phyloP scores from a whole-genome alignment of 139 green algal species.

The Chlorella sorokiniana region DNA sequence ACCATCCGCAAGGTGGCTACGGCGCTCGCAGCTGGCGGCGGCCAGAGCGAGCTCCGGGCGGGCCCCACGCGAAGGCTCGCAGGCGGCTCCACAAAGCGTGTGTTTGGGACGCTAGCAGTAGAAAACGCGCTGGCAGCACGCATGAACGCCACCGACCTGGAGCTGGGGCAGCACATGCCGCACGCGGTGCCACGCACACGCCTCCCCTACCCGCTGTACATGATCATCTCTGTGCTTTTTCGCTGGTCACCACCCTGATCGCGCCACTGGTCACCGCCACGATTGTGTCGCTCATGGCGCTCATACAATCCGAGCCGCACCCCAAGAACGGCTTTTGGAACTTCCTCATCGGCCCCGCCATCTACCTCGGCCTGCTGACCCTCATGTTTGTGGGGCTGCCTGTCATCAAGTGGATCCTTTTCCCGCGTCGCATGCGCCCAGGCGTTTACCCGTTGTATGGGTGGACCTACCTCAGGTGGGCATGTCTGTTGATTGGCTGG shows the following conservation, averaged over 20 bases:
- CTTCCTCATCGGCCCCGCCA: not conserved
- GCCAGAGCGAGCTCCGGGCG: not conserved
- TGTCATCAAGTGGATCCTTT: not conserved
- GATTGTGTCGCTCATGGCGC: not conserved
- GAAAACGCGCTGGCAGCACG: not conserved
- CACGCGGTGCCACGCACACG: not conserved
- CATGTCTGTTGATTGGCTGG: not conserved
- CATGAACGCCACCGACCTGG: not conserved
- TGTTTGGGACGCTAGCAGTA: not conserved
- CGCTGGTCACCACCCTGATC: not conserved
- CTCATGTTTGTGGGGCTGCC: not conserved
- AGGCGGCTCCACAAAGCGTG: not conserved
- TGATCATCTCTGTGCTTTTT: not conserved
- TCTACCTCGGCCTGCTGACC: not conserved
- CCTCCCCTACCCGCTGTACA: not conserved
- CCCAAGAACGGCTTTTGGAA: not conserved
- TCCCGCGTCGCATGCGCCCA: constrained; percentile 9
- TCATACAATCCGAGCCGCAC: not conserved
- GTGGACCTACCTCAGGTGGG: constrained; percentile 25
- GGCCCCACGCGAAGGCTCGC: not conserved
- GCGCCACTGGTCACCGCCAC: not conserved
- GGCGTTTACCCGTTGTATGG: constrained; percentile 27
- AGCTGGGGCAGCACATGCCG: not conserved
- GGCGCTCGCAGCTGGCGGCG: not conserved
- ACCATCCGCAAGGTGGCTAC: not conserved